Conservation (phyloP, 306 rosid genomes). For the Glycyrrhiza uralensis region DNA sequence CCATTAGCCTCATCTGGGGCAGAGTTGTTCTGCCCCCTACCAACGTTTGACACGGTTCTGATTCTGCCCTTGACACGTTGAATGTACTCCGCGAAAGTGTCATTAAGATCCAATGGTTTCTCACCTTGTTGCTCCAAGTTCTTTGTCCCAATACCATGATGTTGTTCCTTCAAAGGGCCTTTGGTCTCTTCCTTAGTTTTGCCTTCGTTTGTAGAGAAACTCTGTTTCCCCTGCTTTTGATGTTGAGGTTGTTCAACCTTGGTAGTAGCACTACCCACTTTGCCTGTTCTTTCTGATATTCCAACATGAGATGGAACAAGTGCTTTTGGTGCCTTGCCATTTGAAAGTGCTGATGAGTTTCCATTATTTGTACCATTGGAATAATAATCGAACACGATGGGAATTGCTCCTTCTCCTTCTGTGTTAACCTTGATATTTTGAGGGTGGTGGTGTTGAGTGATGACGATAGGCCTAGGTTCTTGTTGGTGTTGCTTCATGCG, state of each 20-base stretch:
- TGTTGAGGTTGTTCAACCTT: conserved; percentile 18
- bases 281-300: background rate
- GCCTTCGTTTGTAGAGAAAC: background rate
- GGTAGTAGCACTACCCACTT: background rate
- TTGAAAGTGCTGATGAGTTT: background rate
- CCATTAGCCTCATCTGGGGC: conserved; percentile 12
- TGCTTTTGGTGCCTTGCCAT: background rate
- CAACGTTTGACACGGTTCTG: conserved; percentile 28
- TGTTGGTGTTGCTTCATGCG: conserved; percentile 9
- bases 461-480: background rate
- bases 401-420: conserved; percentile 18
- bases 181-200: background rate
- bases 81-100: conserved; percentile 33
- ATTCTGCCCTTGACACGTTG: conserved; percentile 11
- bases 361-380: background rate
- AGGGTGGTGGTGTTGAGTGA: too few relatives aligned
- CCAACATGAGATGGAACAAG: conserved; percentile 9
- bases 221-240: background rate
- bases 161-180: conserved; percentile 4
- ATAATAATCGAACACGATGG: conserved; percentile 35
- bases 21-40: conserved; percentile 2
- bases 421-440: conserved; percentile 5
- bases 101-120: conserved; percentile 28
- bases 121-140: conserved; percentile 16
- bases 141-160: background rate